Percentiles rank a stretch among this genome's conserved stretches.
Evolutionary conservation across 2,329 filamentous ascomycete genomes (phyloP).

Genomic region (Lecanicillium sp.): DNA sequence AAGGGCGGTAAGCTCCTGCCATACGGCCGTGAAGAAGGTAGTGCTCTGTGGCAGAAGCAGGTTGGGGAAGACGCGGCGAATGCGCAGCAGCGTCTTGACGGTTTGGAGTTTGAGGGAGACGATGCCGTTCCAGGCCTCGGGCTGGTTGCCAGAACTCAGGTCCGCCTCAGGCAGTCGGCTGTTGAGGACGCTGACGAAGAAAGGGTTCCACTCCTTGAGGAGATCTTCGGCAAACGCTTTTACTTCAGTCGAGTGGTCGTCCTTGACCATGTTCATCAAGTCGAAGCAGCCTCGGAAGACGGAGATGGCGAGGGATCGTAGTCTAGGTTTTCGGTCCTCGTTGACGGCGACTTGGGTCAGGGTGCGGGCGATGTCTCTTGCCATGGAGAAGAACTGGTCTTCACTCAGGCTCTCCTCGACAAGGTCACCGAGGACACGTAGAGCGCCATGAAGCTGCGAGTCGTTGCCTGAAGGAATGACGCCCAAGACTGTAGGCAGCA

Average conservation of each 20-base stretch:
- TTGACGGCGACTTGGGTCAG: slow-evolving; percentile 78
- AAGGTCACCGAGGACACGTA: slow-evolving; percentile 81
- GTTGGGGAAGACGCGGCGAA: slow-evolving; percentile 74
- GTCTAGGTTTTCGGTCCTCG: slow-evolving; percentile 61
- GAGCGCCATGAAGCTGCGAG: slow-evolving; percentile 75
- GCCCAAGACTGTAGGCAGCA: slow-evolving; percentile 72
- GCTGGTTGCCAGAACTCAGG: slow-evolving; percentile 36
- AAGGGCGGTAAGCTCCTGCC: slow-evolving; percentile 75
- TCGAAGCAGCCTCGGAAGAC: slow-evolving; percentile 92
- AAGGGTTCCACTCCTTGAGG: slow-evolving; percentile 77
- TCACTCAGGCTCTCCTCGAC: slow-evolving; percentile 92
- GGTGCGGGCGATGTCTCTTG: slow-evolving; percentile 74
- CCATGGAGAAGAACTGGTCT: slow-evolving; percentile 89
- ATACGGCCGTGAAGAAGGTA: slow-evolving; percentile 75
- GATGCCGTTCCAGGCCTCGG: slow-evolving; percentile 69
- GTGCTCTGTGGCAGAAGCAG: slow-evolving; percentile 78
- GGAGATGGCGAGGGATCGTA: slow-evolving; percentile 79
- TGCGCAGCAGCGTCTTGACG: slow-evolving; percentile 88
- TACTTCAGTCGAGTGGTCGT: slow-evolving; percentile 80
- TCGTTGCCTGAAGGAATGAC: slow-evolving; percentile 71
- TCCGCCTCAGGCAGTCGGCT: slow-evolving; percentile 60
- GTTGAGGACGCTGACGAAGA: slow-evolving; percentile 76
- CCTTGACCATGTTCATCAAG: slow-evolving; percentile 92
- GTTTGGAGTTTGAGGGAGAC: slow-evolving; percentile 87
- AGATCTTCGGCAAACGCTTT: slow-evolving; percentile 85